Base-by-base conservation (phyloP, 2,329 filamentous ascomycete species). In the Capronia coronata region DNA sequence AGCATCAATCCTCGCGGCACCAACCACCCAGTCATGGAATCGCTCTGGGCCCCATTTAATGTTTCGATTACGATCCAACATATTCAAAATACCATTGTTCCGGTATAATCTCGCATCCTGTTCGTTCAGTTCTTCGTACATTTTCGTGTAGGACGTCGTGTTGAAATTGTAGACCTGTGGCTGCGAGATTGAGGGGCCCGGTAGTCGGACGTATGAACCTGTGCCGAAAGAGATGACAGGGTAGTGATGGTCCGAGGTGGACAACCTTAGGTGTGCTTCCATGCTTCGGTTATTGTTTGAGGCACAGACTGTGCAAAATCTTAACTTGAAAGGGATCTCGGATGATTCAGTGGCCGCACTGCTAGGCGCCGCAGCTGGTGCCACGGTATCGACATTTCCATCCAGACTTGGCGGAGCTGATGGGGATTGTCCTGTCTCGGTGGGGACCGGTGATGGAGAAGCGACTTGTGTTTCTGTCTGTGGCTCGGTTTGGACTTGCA, bases 211-310 rank as follows among this genome's bases (percentile, higher is more conserved):
- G 14, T 95, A 82, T 14, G 89, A 95, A 48, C 93, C 93, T 0
- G 93, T 98, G 55, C 93, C 93, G 67, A 97, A 98, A 14, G 91
- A 97, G 61, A 97, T 94, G 60, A 95, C 91, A n/a, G 93, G 93
- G 64, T 93, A 97, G 42, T 83, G 73, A 41, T 90, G 93, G 46
- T 84, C 71, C 43, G 88, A 87, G 52, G 86, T 79, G 3, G 93
- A 87, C 27, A 98, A 83, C 56, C 87, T 87, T 22, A 96, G 80
- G 68, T 98, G 93, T n/a, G 91, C 91, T 76, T 97, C 93, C 93
- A 98, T 97, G n/a, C 87, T 94, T 81, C 93, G 83, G 65, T 98
- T 98, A 68, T 98, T 89, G 63, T 98, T 98, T 63, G 89, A 95
- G 6, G 93, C 93, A 70, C 93, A 98, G n/a, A 98, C 91, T 2